phyloP scores from a whole-genome alignment of 1,284 basidiomycete genomes.

The Rhodotorula sp. region DNA sequence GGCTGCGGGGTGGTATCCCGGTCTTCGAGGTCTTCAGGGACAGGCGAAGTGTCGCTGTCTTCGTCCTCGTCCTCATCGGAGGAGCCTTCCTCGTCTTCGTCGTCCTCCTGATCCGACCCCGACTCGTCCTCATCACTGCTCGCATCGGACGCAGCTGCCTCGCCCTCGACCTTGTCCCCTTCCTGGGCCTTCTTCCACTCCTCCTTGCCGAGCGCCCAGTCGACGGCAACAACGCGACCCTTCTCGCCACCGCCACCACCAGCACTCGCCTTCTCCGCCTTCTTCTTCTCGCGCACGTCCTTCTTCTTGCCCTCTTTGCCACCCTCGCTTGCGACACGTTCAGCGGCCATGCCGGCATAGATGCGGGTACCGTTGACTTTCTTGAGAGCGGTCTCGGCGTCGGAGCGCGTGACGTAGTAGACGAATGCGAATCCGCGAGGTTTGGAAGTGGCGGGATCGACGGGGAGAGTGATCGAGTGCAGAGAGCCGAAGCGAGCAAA shows the following conservation, averaged over 20 bases:
- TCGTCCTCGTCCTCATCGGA: constrained; percentile 46
- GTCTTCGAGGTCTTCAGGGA: constrained; percentile 47
- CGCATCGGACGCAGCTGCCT: constrained; percentile 35
- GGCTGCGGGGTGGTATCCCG: constrained; percentile 32
- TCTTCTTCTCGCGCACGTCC: constrained; percentile 61
- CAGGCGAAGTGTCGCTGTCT: constrained; percentile 36
- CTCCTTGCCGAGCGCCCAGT: constrained; percentile 94
- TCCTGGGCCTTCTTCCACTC: constrained; percentile 72
- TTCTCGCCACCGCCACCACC: constrained; percentile 53
- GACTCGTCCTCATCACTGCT: constrained; percentile 58
- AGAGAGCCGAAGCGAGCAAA: constrained; percentile 90
- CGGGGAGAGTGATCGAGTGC: constrained; percentile 78
- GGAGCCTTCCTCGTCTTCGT: constrained; percentile 51
- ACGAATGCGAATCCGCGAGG: constrained; percentile 89
- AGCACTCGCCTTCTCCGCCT: constrained; percentile 45
- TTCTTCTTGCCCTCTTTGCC: constrained; percentile 74
- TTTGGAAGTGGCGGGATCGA: constrained; percentile 50
- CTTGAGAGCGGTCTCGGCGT: constrained; percentile 81
- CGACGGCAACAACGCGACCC: constrained; percentile 81
- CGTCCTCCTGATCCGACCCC: constrained; percentile 65
- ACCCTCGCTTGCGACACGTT: constrained; percentile 57
- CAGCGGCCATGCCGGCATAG: constrained; percentile 61
- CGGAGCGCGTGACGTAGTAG: constrained; percentile 84
- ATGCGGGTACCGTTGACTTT: constrained; percentile 78
- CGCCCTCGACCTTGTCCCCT: constrained; percentile 54